Evolutionary conservation across 768 basidiomycete species (phyloP), one percentile per base, ranked within the genome.

Genomic region (Pholiota microspora): DNA sequence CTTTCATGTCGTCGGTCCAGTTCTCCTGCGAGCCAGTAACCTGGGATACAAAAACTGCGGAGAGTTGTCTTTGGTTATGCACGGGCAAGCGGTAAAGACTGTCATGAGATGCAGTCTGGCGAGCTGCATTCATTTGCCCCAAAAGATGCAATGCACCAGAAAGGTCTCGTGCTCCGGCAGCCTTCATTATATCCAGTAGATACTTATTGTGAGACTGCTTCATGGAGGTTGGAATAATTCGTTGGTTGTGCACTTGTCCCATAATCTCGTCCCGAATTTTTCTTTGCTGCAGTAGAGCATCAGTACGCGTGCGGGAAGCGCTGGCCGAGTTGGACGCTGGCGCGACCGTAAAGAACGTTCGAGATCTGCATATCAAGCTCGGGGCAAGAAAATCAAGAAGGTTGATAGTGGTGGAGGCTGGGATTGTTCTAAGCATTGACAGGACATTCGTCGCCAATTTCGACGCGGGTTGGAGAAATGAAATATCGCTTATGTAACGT

Each of bases 361-460:
- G 56, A 8, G 60, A 53, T 51, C 54, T 53, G 38, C 51, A 53
- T 23, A 59, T 58, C 15, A 74, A 58, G 49, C 67, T 69, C 7
- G 78, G 76, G 18, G 68, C 69, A 27, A 81, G 73, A 58, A 78
- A 76, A 59, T 82, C 77, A 40, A 80, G 62, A 10, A 77, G 61
- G 45, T 63, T 48, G 24, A 67, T 53, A 15, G 67, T 64, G 45
- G 65, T 46, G 54, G 63, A 27, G 62, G 65, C 51, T 7, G 62
- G n/a, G 25, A 58, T 59, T 49, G 47, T 56, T 46, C 54, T 59
- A 36, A 63, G 55, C 59, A 60, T 63, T 38, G 21, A 21, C 16
- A 10, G 34, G 16, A 21, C 42, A 49, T 46, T 12, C 18, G 51
- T 49, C 27, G 47, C 54, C n/a, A n/a, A n/a, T n/a, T n/a, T n/a